phyloP scores from a whole-genome alignment of 768 basidiomycete genomes.

The Lactarius hengduanensis region DNA sequence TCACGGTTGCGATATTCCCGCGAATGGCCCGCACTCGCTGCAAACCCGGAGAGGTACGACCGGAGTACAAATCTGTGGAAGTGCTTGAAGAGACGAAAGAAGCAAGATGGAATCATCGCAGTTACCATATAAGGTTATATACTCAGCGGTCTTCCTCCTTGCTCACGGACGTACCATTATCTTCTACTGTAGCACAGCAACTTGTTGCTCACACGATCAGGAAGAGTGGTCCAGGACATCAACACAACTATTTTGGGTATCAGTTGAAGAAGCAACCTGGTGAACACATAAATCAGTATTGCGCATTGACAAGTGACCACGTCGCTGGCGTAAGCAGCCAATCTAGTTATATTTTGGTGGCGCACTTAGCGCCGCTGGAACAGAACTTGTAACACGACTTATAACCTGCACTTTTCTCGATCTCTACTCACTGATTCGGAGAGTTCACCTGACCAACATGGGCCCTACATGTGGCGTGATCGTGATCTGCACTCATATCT shows the following conservation, averaged over 20 bases:
- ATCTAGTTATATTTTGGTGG: too few relatives aligned
- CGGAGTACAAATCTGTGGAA: not conserved
- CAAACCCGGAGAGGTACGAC: not conserved
- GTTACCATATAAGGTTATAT: too few relatives aligned
- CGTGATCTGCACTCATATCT: not conserved
- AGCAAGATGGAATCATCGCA: not conserved
- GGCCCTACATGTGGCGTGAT: not conserved
- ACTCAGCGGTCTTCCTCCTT: too few relatives aligned
- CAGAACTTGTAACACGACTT: too few relatives aligned
- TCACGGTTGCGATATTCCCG: not conserved
- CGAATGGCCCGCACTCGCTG: not conserved
- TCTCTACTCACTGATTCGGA: too few relatives aligned
- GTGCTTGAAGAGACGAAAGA: not conserved
- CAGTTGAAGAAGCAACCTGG: not conserved
- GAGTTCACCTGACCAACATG: not conserved
- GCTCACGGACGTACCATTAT: too few relatives aligned
- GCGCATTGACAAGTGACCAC: too few relatives aligned
- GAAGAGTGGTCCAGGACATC: not conserved
- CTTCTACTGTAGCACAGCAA: too few relatives aligned
- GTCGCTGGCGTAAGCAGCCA: too few relatives aligned
- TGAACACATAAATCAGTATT: not conserved
- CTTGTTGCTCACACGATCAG: too few relatives aligned
- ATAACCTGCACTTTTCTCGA: too few relatives aligned
- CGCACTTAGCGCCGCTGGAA: too few relatives aligned
- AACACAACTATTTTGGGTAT: not conserved